A percentile compares a stretch with the other conserved stretches of the same genome.
Conservation (phyloP, 2,329 filamentous ascomycete genomes). For the Alternaria sp. region DNA sequence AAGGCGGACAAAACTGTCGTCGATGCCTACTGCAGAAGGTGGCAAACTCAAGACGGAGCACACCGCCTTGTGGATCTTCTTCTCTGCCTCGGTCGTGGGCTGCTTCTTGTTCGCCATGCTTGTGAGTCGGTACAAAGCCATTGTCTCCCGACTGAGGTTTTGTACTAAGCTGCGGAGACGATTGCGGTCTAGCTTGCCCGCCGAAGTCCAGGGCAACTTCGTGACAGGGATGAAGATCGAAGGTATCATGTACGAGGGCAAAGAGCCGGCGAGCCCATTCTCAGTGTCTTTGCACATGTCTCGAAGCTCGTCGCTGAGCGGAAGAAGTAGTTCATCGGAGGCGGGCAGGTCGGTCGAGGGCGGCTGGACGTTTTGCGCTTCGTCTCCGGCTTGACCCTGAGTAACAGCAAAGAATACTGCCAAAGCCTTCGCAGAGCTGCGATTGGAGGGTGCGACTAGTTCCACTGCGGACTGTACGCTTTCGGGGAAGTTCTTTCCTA, state of each 20-base stretch:
- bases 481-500: conserved; percentile 42
- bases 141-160: conserved; percentile 35
- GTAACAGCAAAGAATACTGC: conserved; percentile 40
- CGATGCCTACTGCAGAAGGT: conserved; percentile 32
- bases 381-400: conserved; percentile 11
- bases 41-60: conserved; percentile 36
- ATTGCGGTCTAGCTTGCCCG: conserved; percentile 44
- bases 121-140: conserved; percentile 38
- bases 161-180: conserved; percentile 34
- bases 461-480: conserved; percentile 43
- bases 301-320: conserved; percentile 32
- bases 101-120: conserved; percentile 38
- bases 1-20: conserved; percentile 45
- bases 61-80: conserved; percentile 40
- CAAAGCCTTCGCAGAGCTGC: conserved; percentile 37
- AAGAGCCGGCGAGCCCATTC: conserved; percentile 34
- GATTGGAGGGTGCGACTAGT: conserved; percentile 38
- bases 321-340: conserved; percentile 37
- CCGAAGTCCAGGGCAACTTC: conserved; percentile 41
- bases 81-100: conserved; percentile 34
- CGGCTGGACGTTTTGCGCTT: conserved; percentile 18
- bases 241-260: conserved; percentile 46
- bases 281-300: conserved; percentile 40
- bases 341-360: conserved; percentile 25
- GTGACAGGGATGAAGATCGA: conserved; percentile 40